phyloP scores from a whole-genome alignment of 2,329 filamentous ascomycete genomes.

The Colletotrichum liriopes region DNA sequence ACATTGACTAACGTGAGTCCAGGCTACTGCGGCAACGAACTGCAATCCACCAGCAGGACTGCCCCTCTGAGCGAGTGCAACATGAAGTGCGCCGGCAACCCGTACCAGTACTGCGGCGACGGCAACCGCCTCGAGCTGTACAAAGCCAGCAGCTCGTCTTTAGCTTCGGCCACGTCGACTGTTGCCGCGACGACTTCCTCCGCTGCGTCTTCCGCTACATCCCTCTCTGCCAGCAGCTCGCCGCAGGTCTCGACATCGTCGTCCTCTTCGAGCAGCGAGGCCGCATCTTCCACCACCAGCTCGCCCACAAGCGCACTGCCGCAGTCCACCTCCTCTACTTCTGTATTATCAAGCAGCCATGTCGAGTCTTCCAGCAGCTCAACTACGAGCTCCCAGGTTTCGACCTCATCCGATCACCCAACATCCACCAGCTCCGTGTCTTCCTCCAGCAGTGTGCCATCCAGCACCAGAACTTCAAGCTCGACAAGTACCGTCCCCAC shows the following conservation, averaged over 20 bases:
- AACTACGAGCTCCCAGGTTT: not conserved
- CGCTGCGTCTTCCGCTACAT: not conserved
- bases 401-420: not conserved
- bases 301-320: not conserved
- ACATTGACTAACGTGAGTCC: not conserved
- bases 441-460: constrained; percentile 24
- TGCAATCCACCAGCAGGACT: constrained; percentile 51
- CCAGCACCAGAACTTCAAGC: constrained; percentile 36
- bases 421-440: not conserved
- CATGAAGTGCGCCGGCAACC: constrained; percentile 56
- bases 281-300: not conserved
- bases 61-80: constrained; percentile 54
- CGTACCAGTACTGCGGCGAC: constrained; percentile 56
- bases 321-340: not conserved
- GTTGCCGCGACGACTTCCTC: constrained; percentile 21
- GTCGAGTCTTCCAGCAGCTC: not conserved
- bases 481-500: constrained; percentile 36
- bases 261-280: no score
- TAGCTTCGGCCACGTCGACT: constrained; percentile 23
- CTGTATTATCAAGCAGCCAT: not conserved
- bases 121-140: constrained; percentile 57
- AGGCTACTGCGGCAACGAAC: constrained; percentile 58
- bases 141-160: constrained; percentile 44
- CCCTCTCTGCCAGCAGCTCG: not conserved
- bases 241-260: not conserved